phyloP scores from a whole-genome alignment of 1,139 yeast genomes.

The Saccharomyces uvarum region DNA sequence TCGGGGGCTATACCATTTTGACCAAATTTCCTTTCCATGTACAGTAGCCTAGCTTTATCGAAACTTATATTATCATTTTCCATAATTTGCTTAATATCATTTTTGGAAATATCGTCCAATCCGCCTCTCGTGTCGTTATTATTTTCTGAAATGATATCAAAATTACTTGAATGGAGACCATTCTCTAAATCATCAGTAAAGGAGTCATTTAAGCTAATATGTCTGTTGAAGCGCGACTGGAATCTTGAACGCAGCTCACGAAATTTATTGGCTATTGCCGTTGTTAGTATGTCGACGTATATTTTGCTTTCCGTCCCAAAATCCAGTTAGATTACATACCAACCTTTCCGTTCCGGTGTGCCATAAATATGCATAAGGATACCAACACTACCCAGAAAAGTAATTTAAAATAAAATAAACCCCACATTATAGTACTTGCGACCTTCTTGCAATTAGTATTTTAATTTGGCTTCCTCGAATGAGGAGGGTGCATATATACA shows the following conservation, averaged over 20 bases:
- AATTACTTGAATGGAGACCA: constrained; percentile 58
- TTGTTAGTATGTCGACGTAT: constrained; percentile 3
- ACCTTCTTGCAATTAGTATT: background rate
- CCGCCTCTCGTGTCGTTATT: constrained; percentile 54
- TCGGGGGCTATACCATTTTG: constrained; percentile 50
- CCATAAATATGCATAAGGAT: background rate
- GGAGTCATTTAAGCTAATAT: constrained; percentile 28
- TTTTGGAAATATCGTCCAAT: constrained; percentile 48
- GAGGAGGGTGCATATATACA: background rate
- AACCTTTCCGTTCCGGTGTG: background rate
- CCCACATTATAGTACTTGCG: background rate
- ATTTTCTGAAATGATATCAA: constrained; percentile 47
- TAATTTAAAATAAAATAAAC: background rate
- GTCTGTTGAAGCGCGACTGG: constrained; percentile 13
- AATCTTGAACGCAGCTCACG: constrained; percentile 11
- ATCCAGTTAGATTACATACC: background rate
- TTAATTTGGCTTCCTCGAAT: background rate
- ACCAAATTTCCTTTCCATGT: constrained; percentile 41
- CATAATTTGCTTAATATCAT: constrained; percentile 51
- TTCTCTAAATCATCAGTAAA: constrained; percentile 54
- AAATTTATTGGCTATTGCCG: constrained; percentile 9
- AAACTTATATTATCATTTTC: constrained; percentile 42
- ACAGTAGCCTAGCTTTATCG: constrained; percentile 62
- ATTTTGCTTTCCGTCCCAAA: background rate
- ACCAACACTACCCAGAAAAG: background rate